Base-by-base conservation (phyloP, 1,284 basidiomycete genomes). In the Cutaneotrichosporon sp. region DNA sequence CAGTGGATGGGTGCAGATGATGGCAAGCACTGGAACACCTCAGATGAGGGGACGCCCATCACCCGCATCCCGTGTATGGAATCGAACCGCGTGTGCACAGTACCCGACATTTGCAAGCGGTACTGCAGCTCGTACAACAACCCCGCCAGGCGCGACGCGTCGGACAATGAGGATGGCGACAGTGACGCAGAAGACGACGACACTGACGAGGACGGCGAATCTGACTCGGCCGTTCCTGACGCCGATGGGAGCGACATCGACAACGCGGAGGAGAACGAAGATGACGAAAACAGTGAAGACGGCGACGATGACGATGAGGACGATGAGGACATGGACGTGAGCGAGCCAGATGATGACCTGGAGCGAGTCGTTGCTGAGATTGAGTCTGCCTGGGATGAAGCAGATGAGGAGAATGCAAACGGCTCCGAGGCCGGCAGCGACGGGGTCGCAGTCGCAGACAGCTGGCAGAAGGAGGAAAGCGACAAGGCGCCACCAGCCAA, bases 71-170 rank as follows among this genome's bases (percentile, higher is more conserved):
- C 6, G 8, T 51, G 48, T 26, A 25, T 44, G 33, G 19, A 26
- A 27, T 33, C 29, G 10, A 41, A 37, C 31, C 51, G 55, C 20
- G 4, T 39, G 19, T 57, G 55, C 35, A 38, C 44, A 1, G 35
- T 29, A 6, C 43, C 49, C 0, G 32, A 37, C 8, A 7, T 31
- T 3, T 57, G 55, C 39, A 24, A 20, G 20, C n/a, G 8, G 3
- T 49, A 35, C 44, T 52, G 44, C 44, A 22, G 34, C 17, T 20
- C 31, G 32, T 25, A 20, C 37, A 57, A 56, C 22, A n/a, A 32
- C 14, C 44, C 47, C 3, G 25, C 29, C 17, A 27, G 26, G 6
- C 10, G 11, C 11, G 26, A 31, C 6, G 14, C 27, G 43, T 25
- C 12, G 24, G 32, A 45, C 31, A 22, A 24, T 10, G 43, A 45